Percentiles rank a stretch among this genome's conserved stretches.
Conservation (phyloP, 106 monocot species). For the Dendrobium chrysotoxum region DNA sequence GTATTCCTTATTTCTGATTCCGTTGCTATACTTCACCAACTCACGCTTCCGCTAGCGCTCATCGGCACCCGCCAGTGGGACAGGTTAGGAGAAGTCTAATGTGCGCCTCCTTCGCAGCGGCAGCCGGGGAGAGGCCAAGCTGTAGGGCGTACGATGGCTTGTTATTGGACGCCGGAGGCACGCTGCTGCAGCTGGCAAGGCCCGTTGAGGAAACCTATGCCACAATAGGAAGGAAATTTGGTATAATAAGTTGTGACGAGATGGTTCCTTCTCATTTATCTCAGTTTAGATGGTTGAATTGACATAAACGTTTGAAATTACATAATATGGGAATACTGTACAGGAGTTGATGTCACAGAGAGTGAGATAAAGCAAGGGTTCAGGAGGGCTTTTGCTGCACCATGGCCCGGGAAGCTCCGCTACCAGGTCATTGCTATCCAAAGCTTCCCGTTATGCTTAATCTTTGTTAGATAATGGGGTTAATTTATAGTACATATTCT, state of each 20-base stretch:
- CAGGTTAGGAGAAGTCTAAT: neutral
- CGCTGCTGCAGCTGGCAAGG: constrained; percentile 68
- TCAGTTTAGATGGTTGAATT: neutral
- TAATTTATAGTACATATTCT: neutral
- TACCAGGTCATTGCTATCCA: constrained; percentile 50
- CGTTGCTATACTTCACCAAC: neutral
- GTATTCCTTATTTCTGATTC: neutral
- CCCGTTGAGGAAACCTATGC: constrained; percentile 91
- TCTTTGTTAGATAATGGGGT: neutral
- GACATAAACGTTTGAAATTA: neutral
- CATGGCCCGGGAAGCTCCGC: constrained; percentile 83
- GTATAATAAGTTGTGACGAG: constrained; percentile 11
- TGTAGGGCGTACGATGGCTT: constrained; percentile 64
- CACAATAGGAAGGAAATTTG: constrained; percentile 73
- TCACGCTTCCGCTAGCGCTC: neutral
- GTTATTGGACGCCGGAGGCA: constrained; percentile 23
- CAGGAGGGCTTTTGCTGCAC: constrained; percentile 45
- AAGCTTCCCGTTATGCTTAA: constrained; percentile 1
- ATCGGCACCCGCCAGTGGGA: neutral
- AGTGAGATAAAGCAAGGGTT: constrained; percentile 72
- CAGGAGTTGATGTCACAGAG: constrained; percentile 36
- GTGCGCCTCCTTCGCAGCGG: neutral
- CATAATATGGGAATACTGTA: neutral
- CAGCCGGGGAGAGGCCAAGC: constrained; percentile 1
- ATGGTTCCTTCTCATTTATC: neutral